Conservation (phyloP, 306 rosid species). For the Corylus americana region DNA sequence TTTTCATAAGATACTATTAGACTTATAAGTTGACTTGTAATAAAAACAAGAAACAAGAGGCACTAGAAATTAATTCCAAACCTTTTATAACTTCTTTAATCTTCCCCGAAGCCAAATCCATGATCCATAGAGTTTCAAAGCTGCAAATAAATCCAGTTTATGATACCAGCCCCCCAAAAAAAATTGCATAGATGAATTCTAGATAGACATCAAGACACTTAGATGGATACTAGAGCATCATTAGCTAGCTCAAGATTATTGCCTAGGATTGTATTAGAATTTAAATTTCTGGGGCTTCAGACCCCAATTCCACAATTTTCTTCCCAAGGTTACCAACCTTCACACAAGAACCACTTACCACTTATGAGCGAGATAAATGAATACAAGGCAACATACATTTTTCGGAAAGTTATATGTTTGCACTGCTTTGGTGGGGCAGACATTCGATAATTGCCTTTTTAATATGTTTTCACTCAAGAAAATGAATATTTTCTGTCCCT, state of each 20-base stretch:
- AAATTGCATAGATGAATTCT: conserved; percentile 11
- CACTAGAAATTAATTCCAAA: conserved; percentile 29
- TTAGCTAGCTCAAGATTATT: background rate
- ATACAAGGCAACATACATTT: background rate
- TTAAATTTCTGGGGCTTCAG: background rate
- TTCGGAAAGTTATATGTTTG: background rate
- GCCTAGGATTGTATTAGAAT: background rate
- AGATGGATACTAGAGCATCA: too few relatives aligned
- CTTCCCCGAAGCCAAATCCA: conserved; percentile 64
- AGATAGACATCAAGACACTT: conserved; percentile 4
- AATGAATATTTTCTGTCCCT: background rate
- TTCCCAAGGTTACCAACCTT: background rate
- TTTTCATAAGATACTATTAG: conserved; percentile 23
- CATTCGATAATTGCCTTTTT: background rate
- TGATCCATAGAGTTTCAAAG: conserved; percentile 67
- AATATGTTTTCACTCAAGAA: background rate
- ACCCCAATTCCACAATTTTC: background rate
- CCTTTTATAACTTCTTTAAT: conserved; percentile 62
- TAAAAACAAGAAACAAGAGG: conserved; percentile 14
- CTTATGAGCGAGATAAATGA: too few relatives aligned
- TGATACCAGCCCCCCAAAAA: background rate
- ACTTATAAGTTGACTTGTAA: conserved; percentile 20
- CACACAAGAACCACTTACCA: background rate
- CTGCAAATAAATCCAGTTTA: conserved; percentile 39
- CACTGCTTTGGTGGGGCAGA: background rate